phyloP scores from a whole-genome alignment of 371 early-diverging fungal genomes.

The Mortierella sp. region DNA sequence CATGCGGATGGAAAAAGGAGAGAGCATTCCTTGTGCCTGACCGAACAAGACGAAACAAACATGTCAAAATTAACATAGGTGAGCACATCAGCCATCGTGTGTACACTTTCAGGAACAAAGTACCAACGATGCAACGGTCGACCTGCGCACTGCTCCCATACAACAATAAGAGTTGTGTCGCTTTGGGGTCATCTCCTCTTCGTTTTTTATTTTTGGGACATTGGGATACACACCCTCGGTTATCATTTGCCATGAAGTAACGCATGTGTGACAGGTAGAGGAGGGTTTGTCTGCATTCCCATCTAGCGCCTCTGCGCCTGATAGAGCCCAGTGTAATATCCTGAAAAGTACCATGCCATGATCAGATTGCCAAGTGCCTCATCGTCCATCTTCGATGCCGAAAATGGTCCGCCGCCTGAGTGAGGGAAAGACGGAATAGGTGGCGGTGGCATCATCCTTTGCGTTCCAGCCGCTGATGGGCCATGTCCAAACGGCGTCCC shows the following conservation, averaged over 20 bases:
- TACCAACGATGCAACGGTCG: not conserved
- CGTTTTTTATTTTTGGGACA: conserved; percentile 12
- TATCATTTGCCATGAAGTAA: not conserved
- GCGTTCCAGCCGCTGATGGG: conserved; percentile 5
- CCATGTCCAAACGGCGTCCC: conserved; percentile 13
- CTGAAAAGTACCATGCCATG: conserved; percentile 86
- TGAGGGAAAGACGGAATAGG: not conserved
- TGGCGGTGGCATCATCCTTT: conserved; percentile 18
- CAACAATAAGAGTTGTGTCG: not conserved
- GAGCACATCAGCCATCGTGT: conserved; percentile 6
- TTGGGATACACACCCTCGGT: not conserved
- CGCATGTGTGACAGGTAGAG: not conserved
- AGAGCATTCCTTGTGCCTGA: not conserved
- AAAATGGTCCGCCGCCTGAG: conserved; percentile 16
- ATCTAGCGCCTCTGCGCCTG: conserved; percentile 59
- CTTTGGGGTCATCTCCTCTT: not conserved
- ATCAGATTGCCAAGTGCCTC: conserved; percentile 71
- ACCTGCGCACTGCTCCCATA: not conserved
- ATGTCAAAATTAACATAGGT: not conserved
- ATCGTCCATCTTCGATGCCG: conserved; percentile 56
- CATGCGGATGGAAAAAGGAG: not conserved
- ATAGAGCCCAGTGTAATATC: conserved; percentile 82
- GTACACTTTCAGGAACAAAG: not conserved
- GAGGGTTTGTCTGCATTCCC: not conserved
- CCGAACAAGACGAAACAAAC: not conserved